These are phyloP conservation scores for Lactuca saligna DNA, from an alignment of 129 eudicot genomes.

Conservation along the genomic window DNA sequence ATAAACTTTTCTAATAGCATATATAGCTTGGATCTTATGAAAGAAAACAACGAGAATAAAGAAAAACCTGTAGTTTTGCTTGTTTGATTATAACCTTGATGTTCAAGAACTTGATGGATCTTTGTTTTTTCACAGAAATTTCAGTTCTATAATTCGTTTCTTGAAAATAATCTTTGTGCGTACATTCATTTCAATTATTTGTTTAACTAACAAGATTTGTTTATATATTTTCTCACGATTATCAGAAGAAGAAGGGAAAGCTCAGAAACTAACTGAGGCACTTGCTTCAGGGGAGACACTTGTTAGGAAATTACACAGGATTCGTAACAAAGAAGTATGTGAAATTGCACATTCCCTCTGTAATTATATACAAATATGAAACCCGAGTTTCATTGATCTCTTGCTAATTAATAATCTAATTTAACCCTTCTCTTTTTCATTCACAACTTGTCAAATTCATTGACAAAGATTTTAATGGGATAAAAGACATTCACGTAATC, in stretches of 20 bases:
- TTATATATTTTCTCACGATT: background rate
- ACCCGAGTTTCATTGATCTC: no score
- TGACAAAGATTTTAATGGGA: background rate
- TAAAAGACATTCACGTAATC: background rate
- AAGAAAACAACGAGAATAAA: no score
- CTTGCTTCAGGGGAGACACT: background rate
- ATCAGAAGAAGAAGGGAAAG: background rate
- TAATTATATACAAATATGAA: background rate
- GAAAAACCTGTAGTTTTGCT: no score
- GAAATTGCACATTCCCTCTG: background rate
- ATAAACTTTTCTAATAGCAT: no score
- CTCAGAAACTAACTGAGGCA: background rate
- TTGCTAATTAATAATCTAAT: background rate
- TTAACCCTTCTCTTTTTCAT: no score
- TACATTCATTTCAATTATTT: background rate
- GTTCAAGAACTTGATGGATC: background rate
- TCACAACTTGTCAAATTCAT: background rate
- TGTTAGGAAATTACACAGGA: background rate
- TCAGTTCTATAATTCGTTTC: background rate
- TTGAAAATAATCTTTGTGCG: background rate
- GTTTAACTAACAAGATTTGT: background rate
- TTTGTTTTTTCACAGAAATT: background rate
- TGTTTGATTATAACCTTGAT: no score
- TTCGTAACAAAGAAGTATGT: background rate
- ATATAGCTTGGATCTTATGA: no score